phyloP scores from a whole-genome alignment of 1,139 yeast species.

The Kodamaea fungicola region DNA sequence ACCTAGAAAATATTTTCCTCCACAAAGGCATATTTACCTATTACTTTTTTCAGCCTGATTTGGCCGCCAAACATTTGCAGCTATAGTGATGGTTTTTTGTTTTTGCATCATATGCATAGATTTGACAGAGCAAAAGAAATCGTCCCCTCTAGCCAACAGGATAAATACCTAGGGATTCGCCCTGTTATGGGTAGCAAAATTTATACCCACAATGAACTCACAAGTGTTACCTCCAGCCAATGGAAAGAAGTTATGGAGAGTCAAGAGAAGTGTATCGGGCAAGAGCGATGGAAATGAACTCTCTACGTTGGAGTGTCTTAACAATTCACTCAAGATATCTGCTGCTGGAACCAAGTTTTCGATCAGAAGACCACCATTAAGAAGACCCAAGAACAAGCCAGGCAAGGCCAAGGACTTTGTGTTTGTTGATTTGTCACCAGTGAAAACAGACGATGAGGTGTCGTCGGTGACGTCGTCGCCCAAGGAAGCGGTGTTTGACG shows the following conservation, averaged over 20 bases:
- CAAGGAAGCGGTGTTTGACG: constrained; percentile 9
- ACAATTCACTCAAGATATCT: constrained; percentile 43
- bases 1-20: constrained; percentile 1
- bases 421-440: constrained; percentile 54
- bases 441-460: constrained; percentile 30
- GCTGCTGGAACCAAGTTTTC: constrained; percentile 35
- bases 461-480: constrained; percentile 9
- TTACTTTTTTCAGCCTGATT: constrained; percentile 5
- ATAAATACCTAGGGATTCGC: constrained; percentile 3
- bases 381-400: constrained; percentile 50
- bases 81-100: neutral
- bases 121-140: constrained; percentile 5
- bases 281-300: constrained; percentile 13
- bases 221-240: constrained; percentile 39
- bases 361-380: constrained; percentile 44
- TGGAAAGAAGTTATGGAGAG: constrained; percentile 50
- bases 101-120: constrained; percentile 6
- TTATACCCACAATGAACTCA: constrained; percentile 2
- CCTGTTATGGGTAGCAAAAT: neutral
- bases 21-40: constrained; percentile 3
- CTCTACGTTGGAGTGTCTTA: constrained; percentile 37
- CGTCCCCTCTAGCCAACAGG: constrained; percentile 1
- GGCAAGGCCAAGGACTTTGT: constrained; percentile 53
- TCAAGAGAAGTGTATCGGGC: constrained; percentile 28
- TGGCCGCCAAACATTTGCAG: constrained; percentile 7